These are phyloP conservation scores for Diaporthe longicolla DNA, from an alignment of 2,329 filamentous ascomycete genomes.

Conservation along the genomic window DNA sequence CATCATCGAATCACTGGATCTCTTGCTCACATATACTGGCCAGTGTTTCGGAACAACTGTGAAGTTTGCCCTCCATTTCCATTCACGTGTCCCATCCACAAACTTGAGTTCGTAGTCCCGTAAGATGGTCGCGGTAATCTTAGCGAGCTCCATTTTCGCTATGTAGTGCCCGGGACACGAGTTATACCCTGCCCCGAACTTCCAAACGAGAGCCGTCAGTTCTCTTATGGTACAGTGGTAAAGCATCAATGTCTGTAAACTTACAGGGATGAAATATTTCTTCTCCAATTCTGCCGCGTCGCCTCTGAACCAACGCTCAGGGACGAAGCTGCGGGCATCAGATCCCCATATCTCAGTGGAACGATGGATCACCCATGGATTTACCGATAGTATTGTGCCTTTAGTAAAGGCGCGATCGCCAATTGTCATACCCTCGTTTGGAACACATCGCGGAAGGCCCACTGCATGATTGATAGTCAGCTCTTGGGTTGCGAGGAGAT, in stretches of 20 bases:
- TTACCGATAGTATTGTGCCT: conserved; percentile 48
- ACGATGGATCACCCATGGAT: conserved; percentile 48
- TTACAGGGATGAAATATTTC: conserved; percentile 47
- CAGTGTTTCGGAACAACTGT: conserved; percentile 46
- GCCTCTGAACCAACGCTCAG: conserved; percentile 45
- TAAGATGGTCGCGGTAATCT: conserved; percentile 26
- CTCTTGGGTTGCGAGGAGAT: too few species aligned
- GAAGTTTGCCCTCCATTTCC: conserved; percentile 48
- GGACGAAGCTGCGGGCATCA: conserved; percentile 45
- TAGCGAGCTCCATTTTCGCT: conserved; percentile 25
- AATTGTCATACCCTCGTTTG: conserved; percentile 47
- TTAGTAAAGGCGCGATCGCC: conserved; percentile 47
- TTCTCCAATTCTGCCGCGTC: conserved; percentile 41
- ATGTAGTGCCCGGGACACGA: conserved; percentile 26
- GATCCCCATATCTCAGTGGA: conserved; percentile 46
- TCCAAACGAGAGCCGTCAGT: background rate
- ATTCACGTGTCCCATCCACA: conserved; percentile 45
- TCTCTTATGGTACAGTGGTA: background rate
- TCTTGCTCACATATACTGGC: conserved; percentile 44
- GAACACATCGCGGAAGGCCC: conserved; percentile 49
- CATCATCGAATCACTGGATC: background rate
- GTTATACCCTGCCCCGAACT: conserved; percentile 32
- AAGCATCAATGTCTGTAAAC: background rate
- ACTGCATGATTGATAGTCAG: conserved; percentile 20
- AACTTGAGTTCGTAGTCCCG: conserved; percentile 43